Evolutionary conservation across 495 filamentous ascomycete species (phyloP).

Genomic region (Aspergillus heteromorphus): DNA sequence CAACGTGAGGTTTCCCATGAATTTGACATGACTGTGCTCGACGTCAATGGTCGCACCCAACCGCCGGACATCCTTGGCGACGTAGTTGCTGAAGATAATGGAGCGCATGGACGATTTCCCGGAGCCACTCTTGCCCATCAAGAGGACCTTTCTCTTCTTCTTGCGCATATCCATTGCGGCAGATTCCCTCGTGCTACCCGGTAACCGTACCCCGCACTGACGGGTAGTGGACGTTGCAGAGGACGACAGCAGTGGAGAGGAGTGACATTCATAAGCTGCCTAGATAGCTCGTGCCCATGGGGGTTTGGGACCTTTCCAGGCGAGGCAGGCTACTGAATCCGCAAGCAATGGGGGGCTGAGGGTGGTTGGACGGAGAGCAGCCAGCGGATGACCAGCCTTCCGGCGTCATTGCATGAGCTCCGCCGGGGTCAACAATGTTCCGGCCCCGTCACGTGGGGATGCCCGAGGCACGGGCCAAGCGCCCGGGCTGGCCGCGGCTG

Average conservation of each 20-base stretch:
- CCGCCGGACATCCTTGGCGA: conserved; percentile 90
- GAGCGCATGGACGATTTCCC: conserved; percentile 99
- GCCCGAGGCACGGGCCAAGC: not conserved
- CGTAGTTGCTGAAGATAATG: conserved; percentile 97
- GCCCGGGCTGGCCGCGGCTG: not conserved
- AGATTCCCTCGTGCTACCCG: not conserved
- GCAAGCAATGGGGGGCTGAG: not conserved
- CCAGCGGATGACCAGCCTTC: not conserved
- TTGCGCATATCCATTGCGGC: conserved; percentile 42
- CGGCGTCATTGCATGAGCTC: conserved; percentile 3
- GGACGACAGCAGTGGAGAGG: not conserved
- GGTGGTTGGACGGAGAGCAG: not conserved
- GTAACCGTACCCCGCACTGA: conserved; percentile 16
- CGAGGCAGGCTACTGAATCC: not conserved
- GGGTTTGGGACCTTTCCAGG: not conserved
- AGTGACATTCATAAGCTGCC: not conserved
- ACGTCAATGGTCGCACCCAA: conserved; percentile 98
- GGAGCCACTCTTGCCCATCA: conserved; percentile 91
- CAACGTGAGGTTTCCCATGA: conserved; percentile 91
- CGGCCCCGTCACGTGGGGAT: not conserved
- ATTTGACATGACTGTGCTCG: conserved; percentile 95
- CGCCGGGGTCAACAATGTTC: not conserved
- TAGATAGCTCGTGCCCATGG: not conserved
- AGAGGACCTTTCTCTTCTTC: conserved; percentile 53
- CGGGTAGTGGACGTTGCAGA: not conserved